Percentiles rank a stretch among this genome's conserved stretches.
Conservation (phyloP, 2,329 filamentous ascomycete species). For the Aspergillus pseudonomiae region DNA sequence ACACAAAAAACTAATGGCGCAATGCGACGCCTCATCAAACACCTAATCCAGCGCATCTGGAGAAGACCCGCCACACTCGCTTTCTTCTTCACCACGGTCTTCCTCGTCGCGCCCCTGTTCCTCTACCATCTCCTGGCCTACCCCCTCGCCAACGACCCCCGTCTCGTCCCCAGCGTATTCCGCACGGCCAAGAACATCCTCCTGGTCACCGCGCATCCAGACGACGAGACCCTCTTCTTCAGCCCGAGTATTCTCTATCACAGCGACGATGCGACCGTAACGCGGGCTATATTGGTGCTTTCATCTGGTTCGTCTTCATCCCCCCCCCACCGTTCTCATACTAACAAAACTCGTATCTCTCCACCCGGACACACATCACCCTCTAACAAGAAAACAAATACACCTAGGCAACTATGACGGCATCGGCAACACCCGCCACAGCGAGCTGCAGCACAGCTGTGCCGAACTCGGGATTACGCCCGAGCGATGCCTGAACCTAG, state of each 20-base stretch:
- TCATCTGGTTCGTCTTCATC: conserved; percentile 21
- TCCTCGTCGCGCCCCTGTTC: conserved; percentile 30
- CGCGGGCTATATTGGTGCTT: conserved; percentile 25
- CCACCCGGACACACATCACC: too few species aligned
- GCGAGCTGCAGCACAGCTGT: conserved; percentile 28
- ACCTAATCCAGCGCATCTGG: not conserved
- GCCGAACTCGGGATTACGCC: conserved; percentile 22
- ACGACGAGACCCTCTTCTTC: conserved; percentile 34
- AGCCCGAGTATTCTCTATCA: conserved; percentile 28
- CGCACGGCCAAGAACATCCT: conserved; percentile 39
- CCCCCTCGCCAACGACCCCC: conserved; percentile 38
- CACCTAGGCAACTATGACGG: conserved; percentile 25
- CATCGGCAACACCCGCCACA: conserved; percentile 22
- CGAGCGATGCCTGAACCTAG: conserved; percentile 42
- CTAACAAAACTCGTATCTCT: not conserved
- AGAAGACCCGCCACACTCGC: not conserved
- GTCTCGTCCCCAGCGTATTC: conserved; percentile 41
- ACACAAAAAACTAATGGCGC: not conserved
- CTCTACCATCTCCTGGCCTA: conserved; percentile 44
- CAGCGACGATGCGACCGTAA: conserved; percentile 19
- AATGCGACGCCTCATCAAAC: not conserved
- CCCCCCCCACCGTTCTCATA: not conserved
- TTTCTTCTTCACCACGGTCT: not conserved
- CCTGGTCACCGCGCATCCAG: conserved; percentile 41
- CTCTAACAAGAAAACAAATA: not conserved